phyloP scores from a whole-genome alignment of 371 early-diverging fungal species.

The Saksenaea vasiformis region DNA sequence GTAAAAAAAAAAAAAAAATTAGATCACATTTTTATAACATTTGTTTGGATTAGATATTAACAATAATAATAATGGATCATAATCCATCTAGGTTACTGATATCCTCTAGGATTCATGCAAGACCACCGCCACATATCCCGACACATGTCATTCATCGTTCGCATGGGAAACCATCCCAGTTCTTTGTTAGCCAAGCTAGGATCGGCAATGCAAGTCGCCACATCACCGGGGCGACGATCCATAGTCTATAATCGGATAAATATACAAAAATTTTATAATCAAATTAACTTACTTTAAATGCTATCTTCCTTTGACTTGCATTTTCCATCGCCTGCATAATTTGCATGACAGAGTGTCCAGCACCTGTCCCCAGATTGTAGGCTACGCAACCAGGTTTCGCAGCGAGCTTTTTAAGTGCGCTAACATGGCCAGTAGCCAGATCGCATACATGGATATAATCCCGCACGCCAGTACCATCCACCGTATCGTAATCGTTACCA shows the following conservation, averaged over 20 bases:
- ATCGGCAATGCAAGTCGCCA: slow-evolving; percentile 80
- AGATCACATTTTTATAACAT: no score
- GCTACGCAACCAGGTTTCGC: slow-evolving; percentile 60
- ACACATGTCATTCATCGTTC: slow-evolving; percentile 83
- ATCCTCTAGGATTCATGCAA: slow-evolving; percentile 71
- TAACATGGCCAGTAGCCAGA: slow-evolving; percentile 83
- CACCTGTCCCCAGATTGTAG: slow-evolving; percentile 88
- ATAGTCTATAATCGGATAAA: slow-evolving; percentile 10
- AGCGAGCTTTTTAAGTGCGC: slow-evolving; percentile 71
- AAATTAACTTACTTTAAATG: slow-evolving; percentile 47
- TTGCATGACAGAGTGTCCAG: slow-evolving; percentile 84
- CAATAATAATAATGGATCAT: no score
- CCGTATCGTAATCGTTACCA: slow-evolving; percentile 84
- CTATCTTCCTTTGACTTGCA: slow-evolving; percentile 65
- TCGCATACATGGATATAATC: slow-evolving; percentile 93
- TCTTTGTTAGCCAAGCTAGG: slow-evolving; percentile 69
- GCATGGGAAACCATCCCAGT: slow-evolving; percentile 75
- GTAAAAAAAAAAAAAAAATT: no score
- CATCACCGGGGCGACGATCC: slow-evolving; percentile 81
- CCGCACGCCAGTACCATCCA: slow-evolving; percentile 91
- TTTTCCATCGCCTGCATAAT: slow-evolving; percentile 79
- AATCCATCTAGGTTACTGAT: slow-evolving; percentile 9
- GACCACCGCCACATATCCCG: slow-evolving; percentile 89
- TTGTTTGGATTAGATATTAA: no score
- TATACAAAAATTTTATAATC: neutral